phyloP scores from a whole-genome alignment of 805 yeast species.

The Candida sakaeoensis region DNA sequence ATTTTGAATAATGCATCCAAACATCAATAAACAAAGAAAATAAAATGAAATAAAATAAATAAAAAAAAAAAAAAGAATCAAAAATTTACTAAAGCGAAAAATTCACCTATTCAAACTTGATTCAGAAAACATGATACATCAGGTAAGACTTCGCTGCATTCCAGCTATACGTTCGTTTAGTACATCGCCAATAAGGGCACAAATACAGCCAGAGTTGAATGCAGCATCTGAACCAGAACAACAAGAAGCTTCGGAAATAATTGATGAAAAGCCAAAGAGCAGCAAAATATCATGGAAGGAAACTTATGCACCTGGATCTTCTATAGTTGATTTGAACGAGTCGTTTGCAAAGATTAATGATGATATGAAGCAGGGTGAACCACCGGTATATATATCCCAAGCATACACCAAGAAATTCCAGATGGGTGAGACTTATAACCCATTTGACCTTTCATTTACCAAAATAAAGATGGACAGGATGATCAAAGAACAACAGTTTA shows the following conservation, averaged over 20 bases:
- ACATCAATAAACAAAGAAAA: too few species aligned
- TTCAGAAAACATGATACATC: too few species aligned
- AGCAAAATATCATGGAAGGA: slow-evolving; percentile 26
- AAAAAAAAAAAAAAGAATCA: too few species aligned
- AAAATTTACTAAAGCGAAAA: too few species aligned
- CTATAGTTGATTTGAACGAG: not conserved
- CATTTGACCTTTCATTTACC: slow-evolving; percentile 72
- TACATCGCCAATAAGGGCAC: not conserved
- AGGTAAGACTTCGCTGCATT: too few species aligned
- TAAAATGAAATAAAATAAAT: too few species aligned
- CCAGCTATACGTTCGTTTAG: not conserved
- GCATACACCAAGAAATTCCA: slow-evolving; percentile 44
- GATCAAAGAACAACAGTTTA: slow-evolving; percentile 20
- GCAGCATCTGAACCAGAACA: not conserved
- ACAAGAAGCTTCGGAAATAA: not conserved
- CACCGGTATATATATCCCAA: slow-evolving; percentile 31
- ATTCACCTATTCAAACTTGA: too few species aligned
- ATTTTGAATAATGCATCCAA: too few species aligned
- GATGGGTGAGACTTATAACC: slow-evolving; percentile 62
- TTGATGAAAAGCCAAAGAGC: slow-evolving; percentile 16
- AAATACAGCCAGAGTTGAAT: not conserved
- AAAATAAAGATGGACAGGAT: slow-evolving; percentile 50
- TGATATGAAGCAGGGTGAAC: slow-evolving; percentile 20
- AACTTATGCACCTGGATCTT: slow-evolving; percentile 2
- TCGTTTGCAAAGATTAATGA: slow-evolving; percentile 20